Evolutionary conservation across 352 stramenopile genomes (phyloP), one percentile per base, ranked within the genome.

Genomic region (Hyaloperonospora arabidopsidis): DNA sequence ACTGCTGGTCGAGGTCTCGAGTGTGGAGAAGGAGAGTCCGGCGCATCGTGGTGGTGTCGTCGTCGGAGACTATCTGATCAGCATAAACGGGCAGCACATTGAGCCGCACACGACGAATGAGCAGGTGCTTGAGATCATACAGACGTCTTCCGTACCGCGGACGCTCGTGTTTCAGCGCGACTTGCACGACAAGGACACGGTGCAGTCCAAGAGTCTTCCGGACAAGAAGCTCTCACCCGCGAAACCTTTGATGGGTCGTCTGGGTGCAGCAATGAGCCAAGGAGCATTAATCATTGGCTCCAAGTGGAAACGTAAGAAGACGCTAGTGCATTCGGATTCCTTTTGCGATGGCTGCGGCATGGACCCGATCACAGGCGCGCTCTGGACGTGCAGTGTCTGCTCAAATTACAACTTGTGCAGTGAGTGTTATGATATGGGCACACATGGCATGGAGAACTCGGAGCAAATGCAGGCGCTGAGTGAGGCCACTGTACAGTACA

Each of bases 301-400:
- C 17, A 76, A 70, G 52, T 79, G 79, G 58, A 86, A 85, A 46
- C 76, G 79, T 46, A 82, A 81, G 58, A 86, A 87, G 65, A 65
- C 68, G 19, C 56, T 82, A 0, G 74, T 89, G 47, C 79, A 89
- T 55, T 54, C 60, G 25, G 71, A 81, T 54, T 70, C 76, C 25
- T 82, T 82, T 49, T 92, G 81, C 41, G 79, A 87, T 49, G 79
- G 79, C 45, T 92, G 81, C 40, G 79, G 76, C 21, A 70, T 88
- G 57, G 71, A 86, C 25, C 74, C 81, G 21, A 82, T 92, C 54
- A 55, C 65, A 2, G 81, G 81, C 18, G 59, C 67, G 11, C 61
- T 92, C 0, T 92, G 74, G 75, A 79, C 69, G 1, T 92, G 81
- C 59, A 86, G 69, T 25, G 73, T 85, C 8, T 92, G 81, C 45